Evolutionary conservation across 805 yeast genomes (phyloP).

Genomic region (Candida coquimbonensis): DNA sequence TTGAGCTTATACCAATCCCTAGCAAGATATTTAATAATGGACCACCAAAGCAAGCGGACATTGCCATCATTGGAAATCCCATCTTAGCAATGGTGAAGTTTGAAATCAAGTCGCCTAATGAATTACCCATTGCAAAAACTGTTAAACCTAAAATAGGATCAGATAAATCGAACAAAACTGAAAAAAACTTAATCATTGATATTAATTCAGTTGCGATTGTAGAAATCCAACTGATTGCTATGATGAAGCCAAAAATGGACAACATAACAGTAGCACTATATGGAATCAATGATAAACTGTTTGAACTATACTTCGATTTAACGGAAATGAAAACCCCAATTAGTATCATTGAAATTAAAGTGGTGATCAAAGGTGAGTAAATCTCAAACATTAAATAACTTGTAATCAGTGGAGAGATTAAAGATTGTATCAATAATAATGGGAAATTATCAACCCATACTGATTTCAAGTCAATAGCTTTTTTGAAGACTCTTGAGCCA

Average conservation of each 20-base stretch:
- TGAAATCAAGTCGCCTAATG: conserved; percentile 83
- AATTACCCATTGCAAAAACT: conserved; percentile 88
- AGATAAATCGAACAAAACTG: conserved; percentile 52
- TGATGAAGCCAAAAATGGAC: conserved; percentile 53
- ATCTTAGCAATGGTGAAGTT: conserved; percentile 73
- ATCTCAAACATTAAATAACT: conserved; percentile 8
- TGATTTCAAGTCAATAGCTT: conserved; percentile 14
- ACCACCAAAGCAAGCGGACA: conserved; percentile 93
- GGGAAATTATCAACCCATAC: conserved; percentile 15
- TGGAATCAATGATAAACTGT: not conserved
- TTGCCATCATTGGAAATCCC: conserved; percentile 89
- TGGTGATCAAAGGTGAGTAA: not conserved
- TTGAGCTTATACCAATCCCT: conserved; percentile 73
- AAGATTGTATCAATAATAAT: conserved; percentile 25
- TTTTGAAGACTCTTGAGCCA: conserved; percentile 21
- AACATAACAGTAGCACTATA: conserved; percentile 1
- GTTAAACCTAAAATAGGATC: conserved; percentile 86
- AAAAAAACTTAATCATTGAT: conserved; percentile 52
- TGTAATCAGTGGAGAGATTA: conserved; percentile 24
- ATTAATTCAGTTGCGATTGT: conserved; percentile 41
- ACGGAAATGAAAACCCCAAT: conserved; percentile 5
- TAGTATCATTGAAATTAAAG: not conserved
- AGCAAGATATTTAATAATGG: conserved; percentile 73
- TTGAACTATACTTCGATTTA: conserved; percentile 2
- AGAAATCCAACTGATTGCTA: conserved; percentile 70